These are phyloP conservation scores for Ruellia speciosa DNA, from an alignment of 305 asterid genomes.

Conservation along the genomic window DNA sequence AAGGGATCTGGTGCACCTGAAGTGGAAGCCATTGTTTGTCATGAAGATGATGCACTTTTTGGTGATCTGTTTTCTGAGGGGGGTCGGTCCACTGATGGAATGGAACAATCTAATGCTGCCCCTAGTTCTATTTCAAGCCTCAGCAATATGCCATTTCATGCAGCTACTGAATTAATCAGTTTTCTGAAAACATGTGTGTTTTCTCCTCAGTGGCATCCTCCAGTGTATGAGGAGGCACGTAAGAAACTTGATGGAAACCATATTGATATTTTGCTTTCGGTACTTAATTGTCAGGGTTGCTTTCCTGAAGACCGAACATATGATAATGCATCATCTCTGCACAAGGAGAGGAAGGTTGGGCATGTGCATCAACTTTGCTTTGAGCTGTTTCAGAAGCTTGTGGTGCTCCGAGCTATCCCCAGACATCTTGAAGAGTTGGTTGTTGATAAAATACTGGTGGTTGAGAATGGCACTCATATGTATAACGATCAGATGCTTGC, in stretches of 20 bases:
- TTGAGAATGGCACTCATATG: constrained; percentile 56
- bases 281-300: constrained; percentile 50
- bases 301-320: constrained; percentile 46
- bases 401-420: constrained; percentile 55
- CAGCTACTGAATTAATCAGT: constrained; percentile 60
- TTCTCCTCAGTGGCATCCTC: constrained; percentile 69
- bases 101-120: constrained; percentile 59
- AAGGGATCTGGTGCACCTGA: constrained; percentile 66
- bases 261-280: constrained; percentile 54
- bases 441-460: constrained; percentile 54
- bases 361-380: constrained; percentile 55
- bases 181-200: constrained; percentile 60
- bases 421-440: constrained; percentile 61
- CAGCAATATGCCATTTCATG: constrained; percentile 73
- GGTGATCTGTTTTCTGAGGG: constrained; percentile 98
- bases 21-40: constrained; percentile 63
- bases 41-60: constrained; percentile 94
- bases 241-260: constrained; percentile 50
- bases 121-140: constrained; percentile 45
- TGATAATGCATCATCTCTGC: constrained; percentile 40
- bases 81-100: constrained; percentile 83
- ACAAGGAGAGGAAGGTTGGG: constrained; percentile 58
- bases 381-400: constrained; percentile 72
- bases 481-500: constrained; percentile 84
- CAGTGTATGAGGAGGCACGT: constrained; percentile 56